Evolutionary conservation across 1,139 yeast genomes (phyloP), one percentile per base, ranked within the genome.

Genomic region (Zygosaccharomyces sapae): DNA sequence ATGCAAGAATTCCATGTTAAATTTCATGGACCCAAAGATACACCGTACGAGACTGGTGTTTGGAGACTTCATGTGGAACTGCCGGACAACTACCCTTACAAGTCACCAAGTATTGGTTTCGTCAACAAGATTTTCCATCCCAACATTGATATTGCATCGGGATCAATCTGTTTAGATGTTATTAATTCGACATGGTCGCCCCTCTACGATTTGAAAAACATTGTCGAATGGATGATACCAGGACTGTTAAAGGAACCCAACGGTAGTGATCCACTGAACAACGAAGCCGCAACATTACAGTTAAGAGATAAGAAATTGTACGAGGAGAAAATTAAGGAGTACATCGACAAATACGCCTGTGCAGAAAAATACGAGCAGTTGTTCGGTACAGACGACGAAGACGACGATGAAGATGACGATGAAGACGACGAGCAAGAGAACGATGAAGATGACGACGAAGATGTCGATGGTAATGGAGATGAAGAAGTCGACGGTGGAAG

Each of bases 111-210:
- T 12, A 89, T 92, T 55, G 97, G 97, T 3, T 92, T 92, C 65
- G 82, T 82, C 48, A 92, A 90, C 67, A 86, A 84, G 65, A 90
- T 92, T 29, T 90, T 81, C 67, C 98, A 92, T 64, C 98, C 98
- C 5, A 92, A 92, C 63, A 86, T 87, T 51, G 96, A 87, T 61
- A 92, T 87, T 63, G 76, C 81, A 25, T 84, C 95, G 3, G 98
- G 98, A 0, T 83, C 95, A 0, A 97, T 92, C 10, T 92, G 98
- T 68, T 79, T 92, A 50, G 98, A 92, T 64, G 98, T 92, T 30
- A 90, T 92, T 56, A 92, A 92, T 67, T 97, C 92, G 63, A 89
- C 97, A 0, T 92, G 98, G 98, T 86, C 95, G 38, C 98, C 98
- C 2, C 86, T 92, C 90, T 92, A 89, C 72, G 97, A 92, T 44